Percentiles rank a stretch among this genome's conserved stretches.
Evolutionary conservation across 2,329 filamentous ascomycete genomes (phyloP).

Genomic region (Diaporthe sp.): DNA sequence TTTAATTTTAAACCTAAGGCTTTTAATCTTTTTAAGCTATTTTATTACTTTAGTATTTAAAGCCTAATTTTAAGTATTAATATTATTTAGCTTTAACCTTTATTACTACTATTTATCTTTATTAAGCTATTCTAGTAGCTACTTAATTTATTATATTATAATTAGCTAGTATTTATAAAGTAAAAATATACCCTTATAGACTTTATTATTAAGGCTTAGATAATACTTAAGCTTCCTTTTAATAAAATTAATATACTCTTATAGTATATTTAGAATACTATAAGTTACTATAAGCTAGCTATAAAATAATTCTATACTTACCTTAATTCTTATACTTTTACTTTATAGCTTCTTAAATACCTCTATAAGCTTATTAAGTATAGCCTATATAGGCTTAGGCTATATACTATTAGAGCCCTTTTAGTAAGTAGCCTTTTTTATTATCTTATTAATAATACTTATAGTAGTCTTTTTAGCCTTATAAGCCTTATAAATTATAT

Average conservation of each 20-base stretch:
- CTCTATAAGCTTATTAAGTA: not conserved
- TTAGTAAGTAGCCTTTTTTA: too few relatives aligned
- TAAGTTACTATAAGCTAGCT: not conserved
- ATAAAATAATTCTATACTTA: not conserved
- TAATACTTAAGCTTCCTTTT: fast-evolving
- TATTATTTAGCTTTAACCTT: too few relatives aligned
- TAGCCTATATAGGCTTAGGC: not conserved
- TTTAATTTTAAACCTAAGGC: not conserved
- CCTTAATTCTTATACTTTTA: not conserved
- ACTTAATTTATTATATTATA: too few relatives aligned
- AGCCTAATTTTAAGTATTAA: too few relatives aligned
- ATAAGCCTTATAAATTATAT: not conserved
- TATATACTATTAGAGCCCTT: too few relatives aligned
- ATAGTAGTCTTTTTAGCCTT: not conserved
- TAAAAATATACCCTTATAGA: not conserved
- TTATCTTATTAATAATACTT: too few relatives aligned
- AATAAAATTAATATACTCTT: not conserved
- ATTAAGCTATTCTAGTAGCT: too few relatives aligned
- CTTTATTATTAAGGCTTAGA: not conserved
- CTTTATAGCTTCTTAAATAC: not conserved
- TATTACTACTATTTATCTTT: too few relatives aligned
- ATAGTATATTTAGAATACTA: not conserved
- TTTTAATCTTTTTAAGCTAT: too few relatives aligned
- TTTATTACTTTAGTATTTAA: too few relatives aligned
- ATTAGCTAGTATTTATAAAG: too few relatives aligned